Evolutionary conservation across 306 rosid species (phyloP).

Genomic region (Dicorynia guianensis): DNA sequence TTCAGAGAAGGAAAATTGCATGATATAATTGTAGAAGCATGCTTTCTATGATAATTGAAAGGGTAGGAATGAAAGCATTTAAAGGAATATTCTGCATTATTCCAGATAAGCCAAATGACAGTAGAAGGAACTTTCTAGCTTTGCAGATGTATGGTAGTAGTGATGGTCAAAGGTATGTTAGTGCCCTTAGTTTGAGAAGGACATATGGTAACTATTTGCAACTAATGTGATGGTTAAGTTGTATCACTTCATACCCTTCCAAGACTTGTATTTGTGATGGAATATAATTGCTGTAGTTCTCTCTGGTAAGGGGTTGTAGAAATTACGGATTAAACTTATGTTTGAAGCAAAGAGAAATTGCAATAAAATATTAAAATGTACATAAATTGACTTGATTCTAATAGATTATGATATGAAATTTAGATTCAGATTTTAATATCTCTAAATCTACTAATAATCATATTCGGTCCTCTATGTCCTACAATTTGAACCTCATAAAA

Average conservation of each 20-base stretch:
- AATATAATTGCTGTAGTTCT: no score
- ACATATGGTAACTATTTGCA: neutral
- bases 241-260: no score
- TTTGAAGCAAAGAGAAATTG: neutral
- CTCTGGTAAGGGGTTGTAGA: no score
- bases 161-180: neutral
- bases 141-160: neutral
- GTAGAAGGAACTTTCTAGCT: neutral
- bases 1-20: neutral
- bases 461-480: no score
- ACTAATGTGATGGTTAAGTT: neutral
- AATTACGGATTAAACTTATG: neutral
- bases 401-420: neutral
- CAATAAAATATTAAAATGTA: neutral
- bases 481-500: no score
- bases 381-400: neutral
- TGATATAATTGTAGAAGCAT: neutral
- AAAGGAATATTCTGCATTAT: neutral
- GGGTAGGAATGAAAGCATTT: no score
- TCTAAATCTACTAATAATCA: neutral
- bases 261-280: no score
- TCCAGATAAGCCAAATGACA: neutral
- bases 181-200: neutral
- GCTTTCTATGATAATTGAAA: neutral
- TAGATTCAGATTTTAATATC: neutral